Evolutionary conservation across 805 yeast species (phyloP).

Genomic region (Ogataea angusta): DNA sequence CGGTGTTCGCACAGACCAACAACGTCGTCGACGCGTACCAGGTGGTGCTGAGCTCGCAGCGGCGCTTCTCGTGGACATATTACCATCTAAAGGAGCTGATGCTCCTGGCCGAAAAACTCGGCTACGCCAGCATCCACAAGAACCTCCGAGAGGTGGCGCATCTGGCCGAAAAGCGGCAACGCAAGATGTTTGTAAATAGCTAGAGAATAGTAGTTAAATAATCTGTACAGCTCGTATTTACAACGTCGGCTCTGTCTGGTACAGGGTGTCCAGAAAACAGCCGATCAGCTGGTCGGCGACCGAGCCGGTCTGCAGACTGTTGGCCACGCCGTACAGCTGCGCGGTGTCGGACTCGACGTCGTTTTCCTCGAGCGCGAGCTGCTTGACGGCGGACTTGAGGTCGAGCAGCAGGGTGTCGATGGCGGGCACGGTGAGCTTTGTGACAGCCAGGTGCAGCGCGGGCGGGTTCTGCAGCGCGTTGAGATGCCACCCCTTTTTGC

Average conservation of each 20-base stretch:
- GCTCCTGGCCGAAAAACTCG: slow-evolving; percentile 39
- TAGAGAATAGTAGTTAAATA: not conserved
- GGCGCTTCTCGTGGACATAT: slow-evolving; percentile 67
- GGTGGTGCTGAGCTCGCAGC: slow-evolving; percentile 62
- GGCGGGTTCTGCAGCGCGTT: slow-evolving; percentile 85
- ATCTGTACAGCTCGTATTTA: not conserved
- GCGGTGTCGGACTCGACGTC: slow-evolving; percentile 59
- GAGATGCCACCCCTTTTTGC: slow-evolving; percentile 82
- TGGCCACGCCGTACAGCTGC: slow-evolving; percentile 93
- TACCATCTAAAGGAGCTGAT: slow-evolving; percentile 43
- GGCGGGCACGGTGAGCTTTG: slow-evolving; percentile 61
- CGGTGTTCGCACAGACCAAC: slow-evolving; percentile 52
- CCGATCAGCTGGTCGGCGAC: slow-evolving; percentile 77
- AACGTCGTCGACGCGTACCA: slow-evolving; percentile 67
- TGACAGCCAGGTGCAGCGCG: slow-evolving; percentile 87
- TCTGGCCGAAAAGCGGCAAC: slow-evolving; percentile 17
- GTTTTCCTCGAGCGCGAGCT: slow-evolving; percentile 32
- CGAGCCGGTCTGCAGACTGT: slow-evolving; percentile 78
- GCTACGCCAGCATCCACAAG: slow-evolving; percentile 37
- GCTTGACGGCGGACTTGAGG: slow-evolving; percentile 42
- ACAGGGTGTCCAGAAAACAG: slow-evolving; percentile 78
- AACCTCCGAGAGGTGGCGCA: slow-evolving; percentile 26
- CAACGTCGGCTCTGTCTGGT: slow-evolving; percentile 40
- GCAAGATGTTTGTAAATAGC: slow-evolving; percentile 5
- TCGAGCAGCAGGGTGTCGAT: slow-evolving; percentile 58